Evolutionary conservation across 2,329 filamentous ascomycete genomes (phyloP), one percentile per base, ranked within the genome.

Genomic region (Ophiostoma montium): DNA sequence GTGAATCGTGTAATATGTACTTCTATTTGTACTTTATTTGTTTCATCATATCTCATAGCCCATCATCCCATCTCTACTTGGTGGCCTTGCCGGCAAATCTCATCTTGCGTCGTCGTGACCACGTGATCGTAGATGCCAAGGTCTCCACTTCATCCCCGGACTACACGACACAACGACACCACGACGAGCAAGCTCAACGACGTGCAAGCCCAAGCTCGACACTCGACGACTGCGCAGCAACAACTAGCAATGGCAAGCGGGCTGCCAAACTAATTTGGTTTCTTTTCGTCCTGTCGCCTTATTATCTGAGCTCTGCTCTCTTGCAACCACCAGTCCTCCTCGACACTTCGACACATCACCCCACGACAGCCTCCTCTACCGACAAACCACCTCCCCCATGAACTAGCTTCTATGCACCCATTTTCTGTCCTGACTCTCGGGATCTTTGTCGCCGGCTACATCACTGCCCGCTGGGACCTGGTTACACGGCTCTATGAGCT

Each of bases 371-470:
- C 36, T n/a, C 7, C n/a, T 30, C 7, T 13, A 16, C n/a, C 39
- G n/a, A 15, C 15, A 18, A 12, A 19, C 21, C 19, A 18, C 44
- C 13, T 21, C 36, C 10, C 10, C 32, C 32, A 11, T 33, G 32
- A 33, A 67, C 61, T 66, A 49, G 68, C 63, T 69, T 77, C 74
- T 75, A 96, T 96, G 90, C 89, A 95, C 87, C 87, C 89, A 62
- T 95, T 96, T 73, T 96, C 90, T 56, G 74, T 90, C 66, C 78
- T 95, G 67, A 94, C 89, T 62, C 81, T 95, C 70, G 88, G 85
- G 70, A 95, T 98, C 72, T 98, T 98, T 74, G 84, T 96, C 76
- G 90, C 92, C 71, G 92, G 92, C 68, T 98, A 98, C 76, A 96
- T 90, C 67, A 98, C 92, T 70, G 92, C 92, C 64, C 85, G 92